A percentile compares a stretch with the other conserved stretches of the same genome.
Conservation (phyloP, 139 green algal species). For the Monoraphidium neglectum region DNA sequence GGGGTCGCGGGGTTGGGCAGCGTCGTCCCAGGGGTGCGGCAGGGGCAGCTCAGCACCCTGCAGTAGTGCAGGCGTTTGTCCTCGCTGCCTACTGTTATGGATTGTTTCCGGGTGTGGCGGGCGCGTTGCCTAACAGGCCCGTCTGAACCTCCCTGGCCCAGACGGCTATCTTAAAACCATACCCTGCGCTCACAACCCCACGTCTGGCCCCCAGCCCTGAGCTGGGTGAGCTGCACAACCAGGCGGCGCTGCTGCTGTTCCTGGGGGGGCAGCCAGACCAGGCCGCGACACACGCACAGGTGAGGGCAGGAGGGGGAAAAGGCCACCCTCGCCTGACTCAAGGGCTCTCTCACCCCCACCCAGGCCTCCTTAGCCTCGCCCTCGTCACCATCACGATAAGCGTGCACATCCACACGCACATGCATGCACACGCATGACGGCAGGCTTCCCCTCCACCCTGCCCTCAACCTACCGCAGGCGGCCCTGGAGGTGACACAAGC, state of each 20-base stretch:
- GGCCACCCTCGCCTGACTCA: too few species aligned
- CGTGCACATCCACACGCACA: too few species aligned
- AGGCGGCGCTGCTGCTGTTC: slow-evolving; percentile 53
- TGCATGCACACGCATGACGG: neutral
- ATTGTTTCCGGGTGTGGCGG: neutral
- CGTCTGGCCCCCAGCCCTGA: slow-evolving; percentile 33
- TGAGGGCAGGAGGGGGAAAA: neutral
- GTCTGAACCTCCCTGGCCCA: too few species aligned
- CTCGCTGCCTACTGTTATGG: too few species aligned
- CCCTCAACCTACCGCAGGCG: neutral
- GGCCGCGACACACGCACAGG: slow-evolving; percentile 36
- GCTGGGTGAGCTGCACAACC: slow-evolving; percentile 59
- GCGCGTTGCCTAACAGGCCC: too few species aligned
- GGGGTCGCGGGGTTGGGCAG: too few species aligned
- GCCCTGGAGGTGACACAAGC: slow-evolving; percentile 31
- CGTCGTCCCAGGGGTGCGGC: too few species aligned
- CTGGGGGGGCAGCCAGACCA: slow-evolving; percentile 28
- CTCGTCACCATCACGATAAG: too few species aligned
- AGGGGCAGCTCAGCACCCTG: too few species aligned
- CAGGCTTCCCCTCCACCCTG: neutral
- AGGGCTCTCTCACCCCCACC: too few species aligned
- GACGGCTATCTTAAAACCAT: neutral
- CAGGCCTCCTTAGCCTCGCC: too few species aligned
- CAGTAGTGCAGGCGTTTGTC: neutral
- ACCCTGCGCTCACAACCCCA: neutral